Conservation (phyloP, 73 alveolate species). For the Diophrys appendiculata region DNA sequence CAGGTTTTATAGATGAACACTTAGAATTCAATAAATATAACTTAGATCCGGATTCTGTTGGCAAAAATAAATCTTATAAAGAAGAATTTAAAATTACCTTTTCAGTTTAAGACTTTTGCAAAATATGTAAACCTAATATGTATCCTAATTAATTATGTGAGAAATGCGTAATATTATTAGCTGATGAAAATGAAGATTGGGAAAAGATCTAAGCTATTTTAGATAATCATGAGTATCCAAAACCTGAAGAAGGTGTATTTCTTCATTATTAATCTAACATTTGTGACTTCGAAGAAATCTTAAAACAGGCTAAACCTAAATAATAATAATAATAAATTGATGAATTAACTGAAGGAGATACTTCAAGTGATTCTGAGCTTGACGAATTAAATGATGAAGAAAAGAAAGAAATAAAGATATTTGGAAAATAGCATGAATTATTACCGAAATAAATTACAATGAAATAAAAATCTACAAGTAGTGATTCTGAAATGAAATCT, state of each 20-base stretch:
- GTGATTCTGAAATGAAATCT: too few species aligned
- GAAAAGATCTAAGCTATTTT: too few species aligned
- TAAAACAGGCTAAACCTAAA: too few species aligned
- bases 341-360: too few species aligned
- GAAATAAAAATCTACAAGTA: too few species aligned
- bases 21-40: neutral
- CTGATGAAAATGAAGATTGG: neutral
- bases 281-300: neutral
- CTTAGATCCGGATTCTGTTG: neutral
- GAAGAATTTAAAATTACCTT: neutral
- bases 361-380: too few species aligned
- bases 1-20: neutral
- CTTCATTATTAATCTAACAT: neutral
- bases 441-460: too few species aligned
- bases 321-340: too few species aligned
- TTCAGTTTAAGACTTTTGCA: neutral
- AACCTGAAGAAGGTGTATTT: neutral
- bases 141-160: neutral
- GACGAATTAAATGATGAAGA: too few species aligned
- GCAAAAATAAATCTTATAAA: too few species aligned
- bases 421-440: too few species aligned
- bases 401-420: too few species aligned
- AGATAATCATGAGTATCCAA: neutral
- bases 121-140: neutral
- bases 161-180: neutral